phyloP scores from a whole-genome alignment of 192 early-diverging fungal species.

The Backusella tarrabulga region DNA sequence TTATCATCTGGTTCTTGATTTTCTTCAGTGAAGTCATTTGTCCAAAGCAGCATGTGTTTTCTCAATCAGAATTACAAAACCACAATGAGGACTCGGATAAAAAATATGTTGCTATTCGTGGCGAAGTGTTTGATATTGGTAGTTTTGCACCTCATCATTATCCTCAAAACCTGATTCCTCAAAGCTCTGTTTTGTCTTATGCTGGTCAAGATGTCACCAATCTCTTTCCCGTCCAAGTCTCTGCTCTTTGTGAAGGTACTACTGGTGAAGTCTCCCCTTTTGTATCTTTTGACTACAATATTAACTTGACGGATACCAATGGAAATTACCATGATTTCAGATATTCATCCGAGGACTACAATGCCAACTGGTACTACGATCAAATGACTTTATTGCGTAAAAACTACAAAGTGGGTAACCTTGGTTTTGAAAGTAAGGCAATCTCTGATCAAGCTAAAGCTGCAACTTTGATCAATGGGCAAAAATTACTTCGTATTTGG shows the following conservation, averaged over 20 bases:
- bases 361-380: slow-evolving; percentile 35
- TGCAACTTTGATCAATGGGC: slow-evolving; percentile 64
- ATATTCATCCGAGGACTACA: slow-evolving; percentile 20
- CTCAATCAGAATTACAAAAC: slow-evolving; percentile 53
- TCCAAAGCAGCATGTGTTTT: slow-evolving; percentile 65
- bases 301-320: slow-evolving; percentile 37
- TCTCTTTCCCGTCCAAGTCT: slow-evolving; percentile 59
- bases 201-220: slow-evolving; percentile 64
- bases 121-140: slow-evolving; percentile 68
- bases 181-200: slow-evolving; percentile 40
- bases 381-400: slow-evolving; percentile 47
- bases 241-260: slow-evolving; percentile 58
- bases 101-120: slow-evolving; percentile 63
- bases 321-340: slow-evolving; percentile 21
- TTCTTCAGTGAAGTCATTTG: slow-evolving; percentile 84
- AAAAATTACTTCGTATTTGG: slow-evolving; percentile 56
- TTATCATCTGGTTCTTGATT: slow-evolving; percentile 87
- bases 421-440: slow-evolving; percentile 57
- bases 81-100: slow-evolving; percentile 57
- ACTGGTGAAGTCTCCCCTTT: slow-evolving; percentile 31
- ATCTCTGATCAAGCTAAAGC: slow-evolving; percentile 52
- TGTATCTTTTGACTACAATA: slow-evolving; percentile 50
- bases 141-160: slow-evolving; percentile 54
- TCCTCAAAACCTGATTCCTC: slow-evolving; percentile 53
- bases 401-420: slow-evolving; percentile 55